Conservation (phyloP, 768 basidiomycete species). For the Russula emetica region DNA sequence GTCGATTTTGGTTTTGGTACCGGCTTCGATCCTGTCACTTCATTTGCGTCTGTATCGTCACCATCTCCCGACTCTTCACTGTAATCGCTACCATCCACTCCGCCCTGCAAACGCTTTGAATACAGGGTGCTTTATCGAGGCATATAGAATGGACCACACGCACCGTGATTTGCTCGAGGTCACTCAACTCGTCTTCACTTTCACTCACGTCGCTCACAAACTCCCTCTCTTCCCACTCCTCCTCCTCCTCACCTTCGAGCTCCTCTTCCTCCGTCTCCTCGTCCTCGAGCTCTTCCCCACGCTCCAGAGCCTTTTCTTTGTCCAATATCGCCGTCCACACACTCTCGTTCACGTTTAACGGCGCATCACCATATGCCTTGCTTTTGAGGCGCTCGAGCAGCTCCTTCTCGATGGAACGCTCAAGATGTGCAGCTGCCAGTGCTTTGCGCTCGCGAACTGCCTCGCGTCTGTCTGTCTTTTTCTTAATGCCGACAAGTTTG, state of each 20-base stretch:
- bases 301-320: slow-evolving; percentile 55
- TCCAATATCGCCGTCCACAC: slow-evolving; percentile 94
- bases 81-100: slow-evolving; percentile 4
- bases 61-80: slow-evolving; percentile 18
- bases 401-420: slow-evolving; percentile 93
- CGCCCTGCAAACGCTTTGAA: slow-evolving; percentile 9
- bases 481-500: slow-evolving; percentile 92
- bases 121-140: not conserved
- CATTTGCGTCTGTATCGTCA: not conserved
- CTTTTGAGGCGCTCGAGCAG: slow-evolving; percentile 92
- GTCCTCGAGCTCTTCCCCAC: slow-evolving; percentile 38
- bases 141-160: slow-evolving; percentile 31
- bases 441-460: slow-evolving; percentile 92
- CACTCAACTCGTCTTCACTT: slow-evolving; percentile 58
- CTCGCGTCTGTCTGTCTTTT: slow-evolving; percentile 93
- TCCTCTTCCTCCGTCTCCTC: slow-evolving; percentile 42
- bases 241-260: slow-evolving; percentile 48
- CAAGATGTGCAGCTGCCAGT: slow-evolving; percentile 90
- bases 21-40: slow-evolving; percentile 1
- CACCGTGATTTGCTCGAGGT: slow-evolving; percentile 66
- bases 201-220: slow-evolving; percentile 74
- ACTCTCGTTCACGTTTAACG: slow-evolving; percentile 95
- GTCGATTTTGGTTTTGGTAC: slow-evolving; percentile 12
- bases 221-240: slow-evolving; percentile 58
- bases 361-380: slow-evolving; percentile 96